These are phyloP conservation scores for Zostera marina DNA, from an alignment of 116 monocot genomes.

Conservation along the genomic window DNA sequence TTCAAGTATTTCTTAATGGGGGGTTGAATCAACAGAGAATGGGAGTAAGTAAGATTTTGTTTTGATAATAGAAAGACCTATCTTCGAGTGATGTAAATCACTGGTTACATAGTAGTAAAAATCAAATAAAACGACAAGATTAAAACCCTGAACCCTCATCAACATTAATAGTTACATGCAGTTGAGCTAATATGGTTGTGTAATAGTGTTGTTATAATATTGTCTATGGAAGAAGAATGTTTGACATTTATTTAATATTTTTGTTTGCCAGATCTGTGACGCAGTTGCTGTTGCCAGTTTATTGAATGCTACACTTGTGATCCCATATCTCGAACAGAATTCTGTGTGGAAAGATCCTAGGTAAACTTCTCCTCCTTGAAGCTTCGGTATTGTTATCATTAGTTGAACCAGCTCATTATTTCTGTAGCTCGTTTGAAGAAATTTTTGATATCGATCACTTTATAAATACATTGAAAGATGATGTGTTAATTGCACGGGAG, in stretches of 20 bases:
- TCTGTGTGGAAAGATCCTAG: constrained; percentile 92
- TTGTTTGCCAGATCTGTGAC: constrained; percentile 60
- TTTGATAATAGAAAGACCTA: too few species aligned
- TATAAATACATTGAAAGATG: constrained; percentile 63
- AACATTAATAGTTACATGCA: too few species aligned
- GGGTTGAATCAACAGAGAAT: constrained; percentile 93
- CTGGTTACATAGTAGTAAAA: too few species aligned
- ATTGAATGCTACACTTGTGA: constrained; percentile 81
- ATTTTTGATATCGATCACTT: constrained; percentile 91
- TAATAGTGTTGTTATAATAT: too few species aligned
- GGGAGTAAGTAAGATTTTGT: constrained; percentile 83
- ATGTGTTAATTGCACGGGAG: constrained; percentile 46
- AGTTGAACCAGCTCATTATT: too few species aligned
- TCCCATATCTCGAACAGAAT: constrained; percentile 83
- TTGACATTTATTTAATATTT: too few species aligned
- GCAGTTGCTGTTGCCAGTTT: constrained; percentile 88
- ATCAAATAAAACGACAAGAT: too few species aligned
- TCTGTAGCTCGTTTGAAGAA: constrained; percentile 67
- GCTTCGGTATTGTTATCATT: not conserved
- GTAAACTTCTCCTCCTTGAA: constrained; percentile 15
- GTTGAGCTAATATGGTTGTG: too few species aligned
- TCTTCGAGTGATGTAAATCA: too few species aligned
- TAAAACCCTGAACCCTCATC: too few species aligned
- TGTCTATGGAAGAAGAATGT: too few species aligned
- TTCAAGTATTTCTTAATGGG: constrained; percentile 92